These are phyloP conservation scores for Paratinospora sagittata DNA, from an alignment of 164 flowering plant species.

Conservation along the genomic window DNA sequence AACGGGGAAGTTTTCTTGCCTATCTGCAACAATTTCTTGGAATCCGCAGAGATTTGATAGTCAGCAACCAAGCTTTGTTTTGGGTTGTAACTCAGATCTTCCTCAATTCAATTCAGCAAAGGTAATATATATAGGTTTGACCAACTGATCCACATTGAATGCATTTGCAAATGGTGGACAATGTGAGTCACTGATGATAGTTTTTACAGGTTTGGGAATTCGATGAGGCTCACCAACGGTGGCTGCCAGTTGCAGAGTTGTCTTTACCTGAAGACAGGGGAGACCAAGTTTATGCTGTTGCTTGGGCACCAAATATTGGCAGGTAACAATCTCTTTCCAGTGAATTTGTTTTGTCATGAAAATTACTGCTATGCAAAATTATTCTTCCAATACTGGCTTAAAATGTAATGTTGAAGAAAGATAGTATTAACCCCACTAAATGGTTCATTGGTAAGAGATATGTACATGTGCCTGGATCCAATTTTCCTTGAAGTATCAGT, in stretches of 20 bases:
- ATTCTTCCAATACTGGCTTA: neutral
- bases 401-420: no score
- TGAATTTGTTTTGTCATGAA: neutral
- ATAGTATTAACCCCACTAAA: no score
- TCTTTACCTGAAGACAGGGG: constrained; percentile 63
- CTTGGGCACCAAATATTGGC: constrained; percentile 97
- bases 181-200: neutral
- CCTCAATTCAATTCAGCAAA: constrained; percentile 73
- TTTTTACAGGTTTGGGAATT: constrained; percentile 86
- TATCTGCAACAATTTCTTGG: constrained; percentile 84
- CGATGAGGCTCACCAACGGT: constrained; percentile 87
- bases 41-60: constrained; percentile 53
- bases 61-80: constrained; percentile 63
- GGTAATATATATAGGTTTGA: constrained; percentile 31
- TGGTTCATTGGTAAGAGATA: no score
- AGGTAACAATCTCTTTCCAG: constrained; percentile 37
- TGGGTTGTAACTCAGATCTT: constrained; percentile 73
- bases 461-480: no score
- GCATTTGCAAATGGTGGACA: neutral
- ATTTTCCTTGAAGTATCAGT: no score
- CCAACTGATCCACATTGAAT: neutral
- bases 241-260: constrained; percentile 96
- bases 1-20: constrained; percentile 52
- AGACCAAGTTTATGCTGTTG: constrained; percentile 68
- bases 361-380: neutral